Conservation (phyloP, 2,329 filamentous ascomycete species). For the Tolypocladium amazonense region DNA sequence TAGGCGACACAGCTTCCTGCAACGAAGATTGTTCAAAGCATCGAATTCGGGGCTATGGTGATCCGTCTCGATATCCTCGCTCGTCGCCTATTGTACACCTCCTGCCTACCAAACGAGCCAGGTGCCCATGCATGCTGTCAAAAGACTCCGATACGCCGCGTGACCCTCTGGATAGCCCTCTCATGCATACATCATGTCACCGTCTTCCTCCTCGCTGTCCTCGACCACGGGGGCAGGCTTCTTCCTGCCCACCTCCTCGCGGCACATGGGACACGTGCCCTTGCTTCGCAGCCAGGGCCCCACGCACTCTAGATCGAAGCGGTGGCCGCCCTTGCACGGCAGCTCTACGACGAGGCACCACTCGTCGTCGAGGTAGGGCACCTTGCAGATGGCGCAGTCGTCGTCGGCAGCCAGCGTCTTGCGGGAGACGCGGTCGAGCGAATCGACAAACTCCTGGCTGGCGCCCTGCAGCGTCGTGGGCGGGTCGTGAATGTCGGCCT, state of each 20-base stretch:
- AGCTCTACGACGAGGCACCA: conserved; percentile 55
- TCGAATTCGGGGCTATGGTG: not conserved
- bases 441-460: conserved; percentile 47
- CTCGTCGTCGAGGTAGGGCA: conserved; percentile 49
- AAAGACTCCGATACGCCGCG: not conserved
- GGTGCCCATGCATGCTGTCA: not conserved
- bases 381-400: conserved; percentile 52
- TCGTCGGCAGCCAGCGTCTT: conserved; percentile 39
- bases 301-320: conserved; percentile 58
- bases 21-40: not conserved
- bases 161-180: not conserved
- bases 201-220: conserved; percentile 39
- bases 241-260: conserved; percentile 49
- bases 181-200: conserved; percentile 35
- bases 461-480: conserved; percentile 43
- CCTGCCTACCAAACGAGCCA: not conserved
- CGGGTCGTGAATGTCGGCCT: conserved; percentile 40
- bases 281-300: conserved; percentile 54
- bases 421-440: conserved; percentile 45
- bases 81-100: not conserved
- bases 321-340: conserved; percentile 47
- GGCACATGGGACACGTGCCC: conserved; percentile 54
- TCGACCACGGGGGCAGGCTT: conserved; percentile 31
- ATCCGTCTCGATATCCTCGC: not conserved
- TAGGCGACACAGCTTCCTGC: not conserved